Base-by-base conservation (phyloP, 106 monocot species). In the Triglochin maritima region DNA sequence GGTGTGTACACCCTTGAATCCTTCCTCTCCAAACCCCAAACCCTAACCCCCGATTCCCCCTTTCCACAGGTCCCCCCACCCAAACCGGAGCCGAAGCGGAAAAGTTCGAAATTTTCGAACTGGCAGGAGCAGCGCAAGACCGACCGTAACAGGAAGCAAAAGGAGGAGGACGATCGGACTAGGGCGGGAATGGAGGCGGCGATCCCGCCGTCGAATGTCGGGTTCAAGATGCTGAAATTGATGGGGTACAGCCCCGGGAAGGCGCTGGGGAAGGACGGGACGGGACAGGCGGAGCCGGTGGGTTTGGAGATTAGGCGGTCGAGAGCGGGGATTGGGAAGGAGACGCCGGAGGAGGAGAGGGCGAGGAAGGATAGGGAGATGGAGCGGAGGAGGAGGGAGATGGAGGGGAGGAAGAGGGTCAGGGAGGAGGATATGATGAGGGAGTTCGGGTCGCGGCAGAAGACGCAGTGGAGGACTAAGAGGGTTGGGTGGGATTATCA, bases 221-320 rank as follows among this genome's bases (percentile, higher is more conserved):
- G 96, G 59, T 98, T 91, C 71, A 91, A 79, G 82, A 73, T 98
- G 79, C 84, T 98, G n/a, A 60, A 63, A 64, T 62, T 70, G 74
- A 98, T 98, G 96, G 96, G 91, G 15, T 98, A 91, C 74, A 80
- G 41, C 51, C 86, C 89, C 7, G 85, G 89, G 5, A 67, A 81
- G 13, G 71, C 81, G 13, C 75, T 89, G 9, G 89, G 89, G 60
- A 86, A 79, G 74, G 77, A 59, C 46, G 84, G 78, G 12, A 29
- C 47, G 11, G 85, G 87, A 9, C 44, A 51, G 47, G 67, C 72
- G 2, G 80, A 88, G 63, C 91, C 96, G 5, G 84, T 91, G 43
- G 86, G 80, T 59, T 57, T 90, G 55, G 86, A 83, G 57, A 98
- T 98, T 49, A 76, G 91, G 69, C 77, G 96, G 56, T 82, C 91